These are phyloP conservation scores for Neobulgaria alba DNA, from an alignment of 2,329 filamentous ascomycete genomes.

Conservation along the genomic window DNA sequence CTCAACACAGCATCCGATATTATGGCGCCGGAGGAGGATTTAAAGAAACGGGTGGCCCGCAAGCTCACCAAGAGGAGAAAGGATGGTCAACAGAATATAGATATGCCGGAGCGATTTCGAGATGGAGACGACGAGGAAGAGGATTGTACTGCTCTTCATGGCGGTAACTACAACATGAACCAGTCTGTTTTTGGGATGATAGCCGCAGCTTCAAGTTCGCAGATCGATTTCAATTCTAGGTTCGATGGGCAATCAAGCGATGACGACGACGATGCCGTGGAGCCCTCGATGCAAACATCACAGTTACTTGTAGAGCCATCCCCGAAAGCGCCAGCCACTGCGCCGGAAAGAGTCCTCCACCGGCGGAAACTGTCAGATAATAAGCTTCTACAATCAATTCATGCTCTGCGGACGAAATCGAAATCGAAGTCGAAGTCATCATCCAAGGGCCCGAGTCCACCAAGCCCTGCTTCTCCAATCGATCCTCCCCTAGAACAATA, in stretches of 20 bases:
- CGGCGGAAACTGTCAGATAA: constrained; percentile 54
- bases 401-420: constrained; percentile 37
- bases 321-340: constrained; percentile 28
- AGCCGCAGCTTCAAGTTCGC: constrained; percentile 76
- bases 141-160: constrained; percentile 49
- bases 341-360: constrained; percentile 37
- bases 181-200: constrained; percentile 93
- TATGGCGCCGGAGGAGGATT: constrained; percentile 32
- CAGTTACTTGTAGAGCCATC: constrained; percentile 19
- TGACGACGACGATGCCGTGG: constrained; percentile 37
- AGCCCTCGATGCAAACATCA: constrained; percentile 14
- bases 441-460: constrained; percentile 19
- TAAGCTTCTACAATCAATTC: constrained; percentile 57
- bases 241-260: constrained; percentile 76
- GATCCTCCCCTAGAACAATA: constrained; percentile 27
- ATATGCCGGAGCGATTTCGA: constrained; percentile 48
- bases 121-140: constrained; percentile 51
- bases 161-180: constrained; percentile 54
- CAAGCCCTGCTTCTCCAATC: constrained; percentile 21
- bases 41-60: constrained; percentile 34
- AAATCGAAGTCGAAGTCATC: constrained; percentile 32
- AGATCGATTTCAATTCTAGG: constrained; percentile 70
- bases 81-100: constrained; percentile 36
- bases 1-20: constrained; percentile 5
- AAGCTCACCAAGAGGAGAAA: constrained; percentile 35